Evolutionary conservation across 2,329 filamentous ascomycete genomes (phyloP).

Genomic region (Albifimbria verrucaria): DNA sequence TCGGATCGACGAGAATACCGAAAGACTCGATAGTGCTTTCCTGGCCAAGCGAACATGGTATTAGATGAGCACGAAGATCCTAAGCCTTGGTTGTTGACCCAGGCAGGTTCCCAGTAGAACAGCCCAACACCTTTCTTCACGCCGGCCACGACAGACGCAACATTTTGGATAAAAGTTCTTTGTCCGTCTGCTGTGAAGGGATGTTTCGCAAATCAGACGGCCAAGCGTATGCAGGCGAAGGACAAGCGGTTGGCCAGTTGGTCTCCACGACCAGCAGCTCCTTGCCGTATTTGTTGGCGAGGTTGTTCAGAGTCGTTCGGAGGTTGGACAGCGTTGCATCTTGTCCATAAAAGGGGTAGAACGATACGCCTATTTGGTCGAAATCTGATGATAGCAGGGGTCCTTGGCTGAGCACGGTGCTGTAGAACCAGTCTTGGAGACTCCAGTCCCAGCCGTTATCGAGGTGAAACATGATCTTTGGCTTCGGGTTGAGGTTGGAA

Average conservation of each 20-base stretch:
- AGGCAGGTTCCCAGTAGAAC: constrained; percentile 74
- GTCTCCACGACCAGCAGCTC: constrained; percentile 67
- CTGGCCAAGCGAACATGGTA: constrained; percentile 55
- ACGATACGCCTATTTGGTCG: constrained; percentile 70
- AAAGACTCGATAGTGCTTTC: constrained; percentile 55
- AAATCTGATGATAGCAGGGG: constrained; percentile 53
- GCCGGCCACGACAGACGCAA: constrained; percentile 53
- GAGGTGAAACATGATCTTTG: constrained; percentile 71
- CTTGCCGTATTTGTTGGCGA: constrained; percentile 62
- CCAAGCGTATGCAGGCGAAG: constrained; percentile 54
- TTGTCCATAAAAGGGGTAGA: constrained; percentile 68
- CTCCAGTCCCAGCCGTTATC: constrained; percentile 74
- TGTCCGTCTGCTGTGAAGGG: constrained; percentile 64
- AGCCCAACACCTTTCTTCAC: constrained; percentile 55
- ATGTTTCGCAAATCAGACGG: constrained; percentile 58
- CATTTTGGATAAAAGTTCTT: constrained; percentile 54
- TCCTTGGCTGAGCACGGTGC: constrained; percentile 49
- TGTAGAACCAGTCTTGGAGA: constrained; percentile 65
- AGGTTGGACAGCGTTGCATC: constrained; percentile 57
- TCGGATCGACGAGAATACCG: constrained; percentile 39
- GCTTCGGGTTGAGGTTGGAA: constrained; percentile 51
- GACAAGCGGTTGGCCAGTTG: constrained; percentile 66
- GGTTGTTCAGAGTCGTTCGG: constrained; percentile 51
- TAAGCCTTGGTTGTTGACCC: constrained; percentile 62
- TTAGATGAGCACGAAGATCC: constrained; percentile 65